Conservation (phyloP, 2,329 filamentous ascomycete genomes). For the Colletotrichum filicis region DNA sequence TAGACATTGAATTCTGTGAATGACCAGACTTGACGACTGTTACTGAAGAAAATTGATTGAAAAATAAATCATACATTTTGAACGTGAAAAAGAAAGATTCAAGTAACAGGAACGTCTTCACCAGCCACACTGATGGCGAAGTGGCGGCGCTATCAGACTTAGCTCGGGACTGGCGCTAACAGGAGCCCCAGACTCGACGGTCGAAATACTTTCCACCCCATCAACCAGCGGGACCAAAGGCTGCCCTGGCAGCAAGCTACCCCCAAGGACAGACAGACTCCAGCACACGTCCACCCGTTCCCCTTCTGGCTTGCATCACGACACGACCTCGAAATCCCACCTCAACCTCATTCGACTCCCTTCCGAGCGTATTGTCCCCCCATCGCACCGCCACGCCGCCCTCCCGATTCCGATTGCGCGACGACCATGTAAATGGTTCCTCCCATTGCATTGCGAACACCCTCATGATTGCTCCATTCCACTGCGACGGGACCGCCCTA, state of each 20-base stretch:
- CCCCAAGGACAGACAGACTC: conserved; percentile 15
- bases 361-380: background rate
- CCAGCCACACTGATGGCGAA: background rate
- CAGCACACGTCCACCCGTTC: conserved; percentile 21
- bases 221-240: conserved; percentile 11
- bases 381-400: background rate
- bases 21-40: too few species aligned
- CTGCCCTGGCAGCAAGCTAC: conserved; percentile 30
- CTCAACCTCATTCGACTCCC: background rate
- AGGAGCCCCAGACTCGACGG: conserved; percentile 15
- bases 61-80: background rate
- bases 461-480: conserved; percentile 31
- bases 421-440: conserved; percentile 29
- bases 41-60: background rate
- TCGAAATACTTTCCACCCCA: conserved; percentile 20
- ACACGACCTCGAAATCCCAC: conserved; percentile 32
- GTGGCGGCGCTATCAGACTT: conserved; percentile 11
- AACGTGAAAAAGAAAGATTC: too few species aligned
- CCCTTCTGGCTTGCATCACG: conserved; percentile 33
- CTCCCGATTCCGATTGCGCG: conserved; percentile 2
- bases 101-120: background rate
- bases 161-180: conserved; percentile 13
- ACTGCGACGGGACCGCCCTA: conserved; percentile 31
- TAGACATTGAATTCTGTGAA: background rate
- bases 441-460: conserved; percentile 14